Evolutionary conservation across 495 filamentous ascomycete species (phyloP).

Genomic region (Penicillium diatomitis): DNA sequence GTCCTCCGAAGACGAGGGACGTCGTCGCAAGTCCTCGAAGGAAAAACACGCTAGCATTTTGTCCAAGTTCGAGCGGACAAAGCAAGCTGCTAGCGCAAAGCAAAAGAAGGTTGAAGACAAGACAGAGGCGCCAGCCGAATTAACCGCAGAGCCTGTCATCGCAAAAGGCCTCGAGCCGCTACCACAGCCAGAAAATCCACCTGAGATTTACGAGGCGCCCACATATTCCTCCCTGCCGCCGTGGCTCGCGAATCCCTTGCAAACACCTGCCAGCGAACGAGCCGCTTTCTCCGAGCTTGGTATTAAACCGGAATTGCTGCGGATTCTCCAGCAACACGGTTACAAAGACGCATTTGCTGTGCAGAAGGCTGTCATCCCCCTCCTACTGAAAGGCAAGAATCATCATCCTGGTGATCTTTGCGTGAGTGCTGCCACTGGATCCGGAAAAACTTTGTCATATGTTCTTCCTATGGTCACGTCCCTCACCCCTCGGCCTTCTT

Average conservation of each 20-base stretch:
- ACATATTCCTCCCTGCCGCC: slow-evolving; percentile 39
- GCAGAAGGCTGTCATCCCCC: slow-evolving; percentile 70
- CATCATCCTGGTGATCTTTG: slow-evolving; percentile 65
- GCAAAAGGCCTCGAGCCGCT: slow-evolving; percentile 65
- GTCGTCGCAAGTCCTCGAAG: slow-evolving; percentile 13
- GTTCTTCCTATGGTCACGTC: slow-evolving; percentile 73
- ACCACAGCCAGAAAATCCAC: slow-evolving; percentile 60
- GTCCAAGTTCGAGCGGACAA: slow-evolving; percentile 38
- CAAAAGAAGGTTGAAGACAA: slow-evolving; percentile 13
- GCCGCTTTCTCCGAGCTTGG: slow-evolving; percentile 54
- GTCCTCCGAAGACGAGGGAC: slow-evolving; percentile 1
- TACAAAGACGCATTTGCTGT: slow-evolving; percentile 75
- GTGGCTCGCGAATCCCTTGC: slow-evolving; percentile 70
- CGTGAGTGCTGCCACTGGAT: slow-evolving; percentile 83
- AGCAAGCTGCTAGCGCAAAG: slow-evolving; percentile 24
- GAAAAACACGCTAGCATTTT: slow-evolving; percentile 35
- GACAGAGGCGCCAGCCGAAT: slow-evolving; percentile 10
- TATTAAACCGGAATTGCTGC: slow-evolving; percentile 44
- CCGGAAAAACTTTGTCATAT: slow-evolving; percentile 89
- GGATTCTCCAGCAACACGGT: slow-evolving; percentile 53
- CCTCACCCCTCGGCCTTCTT: slow-evolving; percentile 49
- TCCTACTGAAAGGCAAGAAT: slow-evolving; percentile 54
- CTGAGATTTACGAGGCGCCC: slow-evolving; percentile 39
- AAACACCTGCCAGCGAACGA: slow-evolving; percentile 47
- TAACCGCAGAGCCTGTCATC: slow-evolving; percentile 29